A percentile compares a stretch with the other conserved stretches of the same genome.
Evolutionary conservation across 2,329 filamentous ascomycete genomes (phyloP).

Genomic region (Penicillium sclerotigenum): DNA sequence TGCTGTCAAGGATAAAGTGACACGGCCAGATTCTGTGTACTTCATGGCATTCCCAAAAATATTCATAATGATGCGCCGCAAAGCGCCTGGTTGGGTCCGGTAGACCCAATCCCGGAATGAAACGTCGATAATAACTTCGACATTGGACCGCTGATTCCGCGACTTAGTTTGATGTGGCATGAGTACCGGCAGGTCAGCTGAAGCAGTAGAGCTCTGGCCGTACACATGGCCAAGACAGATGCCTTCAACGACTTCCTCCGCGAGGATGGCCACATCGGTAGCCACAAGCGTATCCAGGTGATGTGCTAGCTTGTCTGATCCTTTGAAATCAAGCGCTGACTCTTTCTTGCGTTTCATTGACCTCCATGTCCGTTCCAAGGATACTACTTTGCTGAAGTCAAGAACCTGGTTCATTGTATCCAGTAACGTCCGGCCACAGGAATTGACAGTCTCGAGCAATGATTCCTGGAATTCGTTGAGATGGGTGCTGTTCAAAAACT

Average conservation of each 20-base stretch:
- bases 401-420: slow-evolving; percentile 47
- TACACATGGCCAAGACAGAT: slow-evolving; percentile 51
- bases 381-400: slow-evolving; percentile 54
- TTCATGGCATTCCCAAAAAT: slow-evolving; percentile 62
- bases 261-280: slow-evolving; percentile 46
- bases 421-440: slow-evolving; percentile 42
- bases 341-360: slow-evolving; percentile 32
- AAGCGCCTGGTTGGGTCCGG: slow-evolving; percentile 53
- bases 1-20: slow-evolving; percentile 45
- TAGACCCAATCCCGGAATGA: slow-evolving; percentile 53
- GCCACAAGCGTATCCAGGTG: slow-evolving; percentile 35
- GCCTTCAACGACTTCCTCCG: slow-evolving; percentile 56
- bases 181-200: slow-evolving; percentile 26
- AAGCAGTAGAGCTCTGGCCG: slow-evolving; percentile 30
- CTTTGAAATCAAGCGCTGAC: slow-evolving; percentile 26
- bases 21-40: slow-evolving; percentile 55
- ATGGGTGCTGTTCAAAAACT: slow-evolving; percentile 40
- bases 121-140: slow-evolving; percentile 54
- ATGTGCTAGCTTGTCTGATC: slow-evolving; percentile 31
- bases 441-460: slow-evolving; percentile 41
- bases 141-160: slow-evolving; percentile 19
- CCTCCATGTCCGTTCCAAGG: slow-evolving; percentile 37
- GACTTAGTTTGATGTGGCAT: slow-evolving; percentile 12
- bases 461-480: slow-evolving; percentile 42
- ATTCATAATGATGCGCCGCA: slow-evolving; percentile 60